Conservation (phyloP, 208 protist species). For the Crithidia expoeki region DNA sequence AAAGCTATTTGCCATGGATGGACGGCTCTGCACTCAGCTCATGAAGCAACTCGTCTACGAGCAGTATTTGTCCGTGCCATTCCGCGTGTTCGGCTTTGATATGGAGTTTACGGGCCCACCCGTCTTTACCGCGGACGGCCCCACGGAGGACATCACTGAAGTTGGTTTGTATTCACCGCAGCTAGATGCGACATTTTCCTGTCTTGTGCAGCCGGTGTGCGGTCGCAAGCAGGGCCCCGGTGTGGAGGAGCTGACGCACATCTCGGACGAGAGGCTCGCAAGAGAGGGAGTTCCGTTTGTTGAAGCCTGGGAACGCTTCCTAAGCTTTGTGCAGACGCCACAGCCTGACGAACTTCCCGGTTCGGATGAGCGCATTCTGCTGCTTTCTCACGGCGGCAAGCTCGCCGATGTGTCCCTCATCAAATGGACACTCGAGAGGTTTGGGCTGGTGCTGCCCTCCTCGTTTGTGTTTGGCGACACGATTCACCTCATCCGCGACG, state of each 20-base stretch:
- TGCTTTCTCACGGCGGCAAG: constrained; percentile 89
- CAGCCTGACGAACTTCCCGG: constrained; percentile 72
- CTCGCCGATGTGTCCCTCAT: constrained; percentile 89
- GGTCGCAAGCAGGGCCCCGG: constrained; percentile 59
- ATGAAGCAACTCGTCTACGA: constrained; percentile 75
- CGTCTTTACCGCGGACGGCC: constrained; percentile 82
- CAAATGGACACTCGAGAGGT: constrained; percentile 84
- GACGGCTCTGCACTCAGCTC: constrained; percentile 62
- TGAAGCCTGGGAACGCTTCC: constrained; percentile 75
- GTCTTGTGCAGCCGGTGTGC: constrained; percentile 65
- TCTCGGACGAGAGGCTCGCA: constrained; percentile 77
- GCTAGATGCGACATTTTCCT: constrained; percentile 72
- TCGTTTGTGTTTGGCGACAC: constrained; percentile 88
- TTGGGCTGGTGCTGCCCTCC: constrained; percentile 57
- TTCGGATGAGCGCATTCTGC: constrained; percentile 64
- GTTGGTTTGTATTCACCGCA: constrained; percentile 83
- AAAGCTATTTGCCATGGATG: constrained; percentile 86
- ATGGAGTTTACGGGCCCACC: constrained; percentile 90
- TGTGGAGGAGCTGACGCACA: constrained; percentile 77
- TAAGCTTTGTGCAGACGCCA: constrained; percentile 69
- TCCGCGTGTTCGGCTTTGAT: constrained; percentile 88
- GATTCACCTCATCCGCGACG: constrained; percentile 87
- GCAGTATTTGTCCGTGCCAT: constrained; percentile 87
- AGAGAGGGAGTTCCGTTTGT: constrained; percentile 75
- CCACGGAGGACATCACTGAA: constrained; percentile 90